Base-by-base conservation (phyloP, 148 eudicot species). In the Heliosperma pusillum region DNA sequence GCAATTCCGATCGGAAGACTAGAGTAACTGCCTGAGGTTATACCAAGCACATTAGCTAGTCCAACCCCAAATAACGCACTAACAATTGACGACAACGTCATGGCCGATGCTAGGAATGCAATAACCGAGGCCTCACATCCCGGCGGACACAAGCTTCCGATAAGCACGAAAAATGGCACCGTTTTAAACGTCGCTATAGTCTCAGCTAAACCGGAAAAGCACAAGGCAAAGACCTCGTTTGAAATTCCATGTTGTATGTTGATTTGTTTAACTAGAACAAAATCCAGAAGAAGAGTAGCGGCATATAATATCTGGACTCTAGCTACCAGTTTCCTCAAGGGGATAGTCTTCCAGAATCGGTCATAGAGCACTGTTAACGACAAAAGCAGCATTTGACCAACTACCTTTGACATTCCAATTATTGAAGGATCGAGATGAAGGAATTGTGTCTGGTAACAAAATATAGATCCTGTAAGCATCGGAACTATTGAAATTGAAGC, bases 111-210 rank as follows among this genome's bases (percentile, higher is more conserved):
- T 73, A 92, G 65, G 74, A 94, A 94, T 4, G 98, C 87, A 73
- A 88, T 88, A 21, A 94, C 87, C 10, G 98, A 94, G 17, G 96
- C 98, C 84, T 94, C 98, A 73, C 92, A 89, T 7, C 98, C 98
- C 1, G 80, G 72, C 20, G 97, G 97, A 70, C 97, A 96, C 81
- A 94, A 81, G 78, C 87, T 86, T 44, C 93, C 97, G 58, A 94
- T 86, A 11, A 94, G 97, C 72, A 94, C 90, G 65, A 82, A 86
- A 74, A 94, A 92, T 0, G 98, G 98, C 74, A 94, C 72, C 26
- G 89, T 82, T 73, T 90, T 94, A 50, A 94, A 94, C 7, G 81
- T 87, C 13, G 92, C 89, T 40, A 90, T 75, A 10, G 85, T 86
- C 80, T 94, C 98, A 17, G 98, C 92, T 66, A 92, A 40, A 10